Evolutionary conservation across 1,139 yeast species (phyloP), one percentile per base, ranked within the genome.

Genomic region (Wickerhamomyces sp.): DNA sequence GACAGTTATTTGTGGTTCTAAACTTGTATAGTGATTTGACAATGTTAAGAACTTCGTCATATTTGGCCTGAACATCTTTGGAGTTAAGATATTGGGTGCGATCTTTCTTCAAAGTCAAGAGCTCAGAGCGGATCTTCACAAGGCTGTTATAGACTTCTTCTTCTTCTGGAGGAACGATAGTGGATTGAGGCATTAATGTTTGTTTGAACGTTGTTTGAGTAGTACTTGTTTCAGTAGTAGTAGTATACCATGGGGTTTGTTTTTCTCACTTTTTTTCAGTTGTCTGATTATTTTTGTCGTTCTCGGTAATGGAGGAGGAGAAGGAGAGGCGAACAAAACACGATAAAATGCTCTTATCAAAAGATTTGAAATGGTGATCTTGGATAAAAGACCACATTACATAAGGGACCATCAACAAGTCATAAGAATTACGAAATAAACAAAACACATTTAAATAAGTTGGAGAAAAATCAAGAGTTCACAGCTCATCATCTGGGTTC

Each of bases 71-170:
- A 18, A 84, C 81, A 56, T 81, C 88, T 55, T 77, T 75, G 34
- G 89, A 81, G 58, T 78, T 79, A 58, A 84, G 70, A 55, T 75
- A 84, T 51, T 78, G 79, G 39, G 73, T 65, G 46, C 90, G 72
- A 62, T 84, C 84, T 58, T 78, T 80, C 61, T 84, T 85, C 56
- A 84, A 65, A n/a, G 66, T 64, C 6, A 82, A 70, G 31, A 85
- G 64, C 13, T 67, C 63, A 44, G 71, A 66, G 59, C 88, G 74
- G 39, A 79, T 74, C 15, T 61, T 65, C 3, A 68, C 59, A 40
- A 85, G 68, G 42, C 74, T 67, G 34, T 72, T 74, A 54, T 76
- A 70, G 46, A 81, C 67, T 8, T 64, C 64, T 53, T 72, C 72
- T 60, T 85, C 93, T 51, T 71, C 72, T 10, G 62, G 54, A 13